These are phyloP conservation scores for Theileria luwenshuni DNA, from an alignment of 169 alveolate genomes.

Conservation along the genomic window DNA sequence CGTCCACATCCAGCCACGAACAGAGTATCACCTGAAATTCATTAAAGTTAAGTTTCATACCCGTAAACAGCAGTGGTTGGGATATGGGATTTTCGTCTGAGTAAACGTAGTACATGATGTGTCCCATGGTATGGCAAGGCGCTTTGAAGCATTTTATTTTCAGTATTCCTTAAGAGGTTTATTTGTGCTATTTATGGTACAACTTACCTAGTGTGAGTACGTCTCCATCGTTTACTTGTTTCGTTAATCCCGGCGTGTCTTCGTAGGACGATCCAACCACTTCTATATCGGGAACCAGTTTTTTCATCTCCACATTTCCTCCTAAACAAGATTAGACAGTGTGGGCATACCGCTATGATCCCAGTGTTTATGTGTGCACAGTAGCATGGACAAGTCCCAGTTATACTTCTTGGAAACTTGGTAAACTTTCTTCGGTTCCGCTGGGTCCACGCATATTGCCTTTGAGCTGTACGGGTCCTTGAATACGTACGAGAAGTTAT, in stretches of 20 bases:
- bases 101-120: constrained; percentile 85
- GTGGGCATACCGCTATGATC: constrained; percentile 68
- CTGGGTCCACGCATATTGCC: constrained; percentile 66
- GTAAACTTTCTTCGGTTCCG: constrained; percentile 48
- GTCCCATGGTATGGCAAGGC: constrained; percentile 96
- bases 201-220: constrained; percentile 33
- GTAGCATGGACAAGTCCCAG: constrained; percentile 2
- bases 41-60: neutral
- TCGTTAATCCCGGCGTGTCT: constrained; percentile 83
- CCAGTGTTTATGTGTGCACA: constrained; percentile 70
- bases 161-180: constrained; percentile 65
- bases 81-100: constrained; percentile 34
- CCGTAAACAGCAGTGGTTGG: constrained; percentile 75
- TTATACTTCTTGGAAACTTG: constrained; percentile 5
- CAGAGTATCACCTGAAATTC: constrained; percentile 85
- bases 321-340: constrained; percentile 63
- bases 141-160: constrained; percentile 82
- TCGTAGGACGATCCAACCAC: constrained; percentile 88
- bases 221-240: constrained; percentile 79
- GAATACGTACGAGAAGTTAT: constrained; percentile 61
- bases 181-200: neutral
- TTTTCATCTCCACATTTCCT: constrained; percentile 79
- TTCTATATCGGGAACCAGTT: constrained; percentile 72
- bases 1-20: constrained; percentile 94
- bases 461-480: constrained; percentile 33